Evolutionary conservation across 129 eudicot species (phyloP).

Genomic region (Ambrosia trifida): DNA sequence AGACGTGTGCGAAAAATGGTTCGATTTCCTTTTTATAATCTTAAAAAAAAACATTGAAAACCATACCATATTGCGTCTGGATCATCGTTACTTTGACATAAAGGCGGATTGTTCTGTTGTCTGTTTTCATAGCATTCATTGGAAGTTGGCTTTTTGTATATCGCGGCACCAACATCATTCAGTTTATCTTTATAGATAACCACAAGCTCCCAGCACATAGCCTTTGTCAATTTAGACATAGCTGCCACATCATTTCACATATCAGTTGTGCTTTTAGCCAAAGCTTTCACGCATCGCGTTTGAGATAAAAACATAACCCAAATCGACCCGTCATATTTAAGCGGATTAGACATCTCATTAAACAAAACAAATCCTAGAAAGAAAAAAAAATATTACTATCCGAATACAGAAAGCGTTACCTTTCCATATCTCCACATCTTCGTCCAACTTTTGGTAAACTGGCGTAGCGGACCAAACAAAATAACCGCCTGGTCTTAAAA

Average conservation of each 20-base stretch:
- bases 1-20: neutral
- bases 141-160: conserved; percentile 34
- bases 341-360: neutral
- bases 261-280: neutral
- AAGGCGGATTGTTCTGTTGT: conserved; percentile 27
- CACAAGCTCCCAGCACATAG: conserved; percentile 57
- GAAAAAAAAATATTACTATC: neutral
- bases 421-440: conserved; percentile 56
- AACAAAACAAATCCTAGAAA: neutral
- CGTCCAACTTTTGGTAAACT: conserved; percentile 43
- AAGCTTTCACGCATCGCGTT: neutral
- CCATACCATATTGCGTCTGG: conserved; percentile 36
- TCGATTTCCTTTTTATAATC: neutral
- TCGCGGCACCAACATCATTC: conserved; percentile 47
- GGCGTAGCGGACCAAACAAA: conserved; percentile 76
- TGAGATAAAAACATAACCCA: conserved; percentile 7
- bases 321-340: neutral
- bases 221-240: conserved; percentile 51
- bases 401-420: conserved; percentile 29
- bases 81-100: conserved; percentile 33
- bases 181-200: conserved; percentile 37
- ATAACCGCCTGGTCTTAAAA: conserved; percentile 61
- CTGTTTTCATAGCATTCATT: conserved; percentile 34
- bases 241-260: conserved; percentile 38
- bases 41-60: neutral